Percentiles rank a stretch among this genome's conserved stretches.
These are phyloP conservation scores for Pseudocercospora ulei DNA, from an alignment of 2,329 filamentous ascomycete species.

Conservation along the genomic window DNA sequence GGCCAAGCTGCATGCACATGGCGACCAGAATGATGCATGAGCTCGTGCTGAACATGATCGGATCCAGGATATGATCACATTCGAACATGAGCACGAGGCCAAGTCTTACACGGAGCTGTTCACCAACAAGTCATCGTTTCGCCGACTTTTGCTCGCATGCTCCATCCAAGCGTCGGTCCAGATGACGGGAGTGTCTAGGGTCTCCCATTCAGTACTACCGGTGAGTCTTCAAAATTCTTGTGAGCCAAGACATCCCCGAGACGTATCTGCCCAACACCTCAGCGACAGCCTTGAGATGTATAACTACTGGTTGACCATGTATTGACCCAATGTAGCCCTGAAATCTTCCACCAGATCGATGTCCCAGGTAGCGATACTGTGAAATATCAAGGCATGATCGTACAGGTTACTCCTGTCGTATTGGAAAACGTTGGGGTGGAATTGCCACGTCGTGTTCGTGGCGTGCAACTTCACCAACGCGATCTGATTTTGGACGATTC, in stretches of 20 bases:
- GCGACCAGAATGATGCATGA: constrained; percentile 56
- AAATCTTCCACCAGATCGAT: constrained; percentile 54
- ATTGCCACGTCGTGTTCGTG: constrained; percentile 54
- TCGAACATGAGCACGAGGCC: constrained; percentile 57
- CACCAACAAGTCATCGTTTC: constrained; percentile 55
- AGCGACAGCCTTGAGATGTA: constrained; percentile 9
- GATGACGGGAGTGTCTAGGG: constrained; percentile 63
- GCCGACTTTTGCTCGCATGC: constrained; percentile 59
- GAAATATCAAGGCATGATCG: constrained; percentile 62
- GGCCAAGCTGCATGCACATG: constrained; percentile 59
- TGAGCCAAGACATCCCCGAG: too few species aligned
- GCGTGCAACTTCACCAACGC: constrained; percentile 61
- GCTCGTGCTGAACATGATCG: constrained; percentile 62
- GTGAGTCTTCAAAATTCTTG: too few species aligned
- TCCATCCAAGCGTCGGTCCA: constrained; percentile 62
- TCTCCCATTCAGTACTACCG: constrained; percentile 68
- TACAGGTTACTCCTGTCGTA: constrained; percentile 55
- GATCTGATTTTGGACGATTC: constrained; percentile 53
- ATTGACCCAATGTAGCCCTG: too few species aligned
- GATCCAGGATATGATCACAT: constrained; percentile 57
- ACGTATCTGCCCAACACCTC: too few species aligned
- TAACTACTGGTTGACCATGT: too few species aligned
- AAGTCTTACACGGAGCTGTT: constrained; percentile 64
- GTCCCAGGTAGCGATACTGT: constrained; percentile 56
- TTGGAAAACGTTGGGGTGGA: constrained; percentile 48